These are phyloP conservation scores for Biscutella laevigata DNA, from an alignment of 441 rosid genomes.

Conservation along the genomic window DNA sequence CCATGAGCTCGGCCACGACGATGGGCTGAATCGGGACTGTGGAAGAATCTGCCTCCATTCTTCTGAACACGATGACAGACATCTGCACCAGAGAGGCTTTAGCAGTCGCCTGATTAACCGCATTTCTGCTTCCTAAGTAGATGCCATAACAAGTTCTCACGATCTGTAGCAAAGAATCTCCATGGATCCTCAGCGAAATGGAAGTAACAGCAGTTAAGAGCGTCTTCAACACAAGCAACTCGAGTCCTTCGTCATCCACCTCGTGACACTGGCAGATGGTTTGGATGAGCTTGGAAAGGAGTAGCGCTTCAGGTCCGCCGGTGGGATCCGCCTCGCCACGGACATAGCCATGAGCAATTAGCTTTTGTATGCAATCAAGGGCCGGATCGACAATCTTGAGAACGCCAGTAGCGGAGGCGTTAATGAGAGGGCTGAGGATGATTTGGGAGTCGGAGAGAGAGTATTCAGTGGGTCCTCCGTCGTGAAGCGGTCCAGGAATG, in stretches of 20 bases:
- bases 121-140: conserved; percentile 80
- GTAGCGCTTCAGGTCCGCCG: conserved; percentile 59
- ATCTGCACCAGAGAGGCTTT: conserved; percentile 94
- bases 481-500: conserved; percentile 76
- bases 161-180: conserved; percentile 79
- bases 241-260: conserved; percentile 74
- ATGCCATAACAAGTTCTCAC: conserved; percentile 93
- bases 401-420: conserved; percentile 53
- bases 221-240: conserved; percentile 62
- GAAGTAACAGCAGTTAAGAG: conserved; percentile 87
- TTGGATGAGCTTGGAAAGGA: conserved; percentile 59
- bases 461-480: conserved; percentile 55
- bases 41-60: conserved; percentile 98
- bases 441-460: conserved; percentile 73
- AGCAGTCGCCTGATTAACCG: conserved; percentile 83
- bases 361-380: conserved; percentile 74
- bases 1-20: conserved; percentile 95
- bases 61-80: conserved; percentile 87
- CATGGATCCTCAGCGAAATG: conserved; percentile 74
- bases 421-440: conserved; percentile 74
- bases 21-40: conserved; percentile 93
- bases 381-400: conserved; percentile 93
- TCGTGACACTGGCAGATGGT: conserved; percentile 79
- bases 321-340: conserved; percentile 93
- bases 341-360: conserved; percentile 75